Percentiles rank a stretch among this genome's conserved stretches.
Conservation (phyloP, 1,139 yeast genomes). For the Diutina rugosa region DNA sequence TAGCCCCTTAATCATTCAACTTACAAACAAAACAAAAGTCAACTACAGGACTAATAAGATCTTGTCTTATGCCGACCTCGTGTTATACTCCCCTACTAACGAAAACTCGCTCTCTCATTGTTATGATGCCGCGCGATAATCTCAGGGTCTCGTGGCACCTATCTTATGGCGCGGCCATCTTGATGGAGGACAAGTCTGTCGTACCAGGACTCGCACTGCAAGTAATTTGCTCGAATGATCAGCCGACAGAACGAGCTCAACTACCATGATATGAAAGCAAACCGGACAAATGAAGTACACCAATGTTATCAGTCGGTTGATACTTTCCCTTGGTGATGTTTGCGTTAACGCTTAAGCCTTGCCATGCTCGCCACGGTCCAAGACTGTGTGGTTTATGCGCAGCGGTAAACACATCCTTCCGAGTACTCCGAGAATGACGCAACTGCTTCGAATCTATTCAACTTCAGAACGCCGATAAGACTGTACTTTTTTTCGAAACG, state of each 20-base stretch:
- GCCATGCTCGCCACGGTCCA: background rate
- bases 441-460: background rate
- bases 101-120: background rate
- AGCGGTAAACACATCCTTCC: background rate
- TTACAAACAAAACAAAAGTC: background rate
- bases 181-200: background rate
- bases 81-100: background rate
- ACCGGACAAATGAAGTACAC: too few relatives aligned
- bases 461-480: background rate
- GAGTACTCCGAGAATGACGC: background rate
- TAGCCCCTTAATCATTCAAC: background rate
- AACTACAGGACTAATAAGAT: background rate
- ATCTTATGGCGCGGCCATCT: background rate
- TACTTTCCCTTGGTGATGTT: background rate
- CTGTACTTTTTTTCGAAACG: background rate
- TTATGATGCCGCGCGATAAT: background rate
- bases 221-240: background rate
- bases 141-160: background rate
- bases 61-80: background rate
- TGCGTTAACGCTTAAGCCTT: background rate
- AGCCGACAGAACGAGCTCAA: background rate
- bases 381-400: background rate
- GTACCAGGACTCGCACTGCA: background rate
- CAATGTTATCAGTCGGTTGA: too few relatives aligned
- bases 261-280: background rate